Conservation (phyloP, 768 basidiomycete genomes). For the Suillus subalutaceus region DNA sequence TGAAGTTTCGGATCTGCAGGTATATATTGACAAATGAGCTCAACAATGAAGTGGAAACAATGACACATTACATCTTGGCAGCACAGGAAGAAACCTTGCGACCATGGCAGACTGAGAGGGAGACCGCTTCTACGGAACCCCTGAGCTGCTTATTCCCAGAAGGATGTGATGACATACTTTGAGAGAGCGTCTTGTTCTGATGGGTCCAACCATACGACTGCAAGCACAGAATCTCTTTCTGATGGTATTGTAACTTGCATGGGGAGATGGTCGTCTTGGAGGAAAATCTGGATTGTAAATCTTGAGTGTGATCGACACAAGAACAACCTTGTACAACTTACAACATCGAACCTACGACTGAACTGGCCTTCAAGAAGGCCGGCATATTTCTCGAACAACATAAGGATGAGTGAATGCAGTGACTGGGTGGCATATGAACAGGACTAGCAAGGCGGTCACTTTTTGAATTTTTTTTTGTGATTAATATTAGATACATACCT, state of each 20-base stretch:
- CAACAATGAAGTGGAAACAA: not conserved
- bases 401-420: conserved; percentile 82
- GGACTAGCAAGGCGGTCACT: conserved; percentile 50
- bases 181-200: conserved; percentile 62
- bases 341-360: conserved; percentile 78
- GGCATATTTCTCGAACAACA: conserved; percentile 89
- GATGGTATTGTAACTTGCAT: conserved; percentile 69
- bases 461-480: not conserved
- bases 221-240: conserved; percentile 76
- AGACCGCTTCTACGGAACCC: conserved; percentile 51
- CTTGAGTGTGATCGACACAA: conserved; percentile 8
- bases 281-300: conserved; percentile 61
- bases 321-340: conserved; percentile 36
- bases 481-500: conserved; percentile 51
- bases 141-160: conserved; percentile 2
- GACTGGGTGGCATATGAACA: conserved; percentile 86
- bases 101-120: conserved; percentile 88
- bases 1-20: conserved; percentile 78
- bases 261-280: conserved; percentile 85
- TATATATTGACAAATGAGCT: conserved; percentile 9
- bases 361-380: conserved; percentile 81
- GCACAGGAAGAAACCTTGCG: conserved; percentile 91
- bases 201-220: conserved; percentile 80
- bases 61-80: conserved; percentile 71
- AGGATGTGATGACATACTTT: conserved; percentile 41